phyloP scores from a whole-genome alignment of 495 filamentous ascomycete species.

The Penicillium lividum region DNA sequence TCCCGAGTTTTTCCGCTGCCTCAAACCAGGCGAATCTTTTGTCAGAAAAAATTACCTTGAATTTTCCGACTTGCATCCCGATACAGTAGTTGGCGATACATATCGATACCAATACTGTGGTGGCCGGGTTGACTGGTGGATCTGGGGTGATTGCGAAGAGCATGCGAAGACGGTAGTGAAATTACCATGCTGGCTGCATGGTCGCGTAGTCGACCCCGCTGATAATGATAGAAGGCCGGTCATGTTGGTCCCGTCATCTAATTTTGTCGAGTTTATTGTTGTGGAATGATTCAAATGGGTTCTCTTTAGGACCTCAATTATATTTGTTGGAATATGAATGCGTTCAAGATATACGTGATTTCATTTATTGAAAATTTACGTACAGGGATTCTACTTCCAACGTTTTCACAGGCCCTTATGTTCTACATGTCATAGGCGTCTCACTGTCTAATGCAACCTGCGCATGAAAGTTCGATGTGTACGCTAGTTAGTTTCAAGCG shows the following conservation, averaged over 20 bases:
- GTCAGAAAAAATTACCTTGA: not conserved
- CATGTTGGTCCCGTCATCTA: conserved; percentile 3
- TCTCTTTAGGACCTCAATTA: no score
- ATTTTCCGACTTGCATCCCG: conserved; percentile 1
- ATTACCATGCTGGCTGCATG: conserved; percentile 15
- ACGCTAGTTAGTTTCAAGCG: no score
- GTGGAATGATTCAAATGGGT: not conserved
- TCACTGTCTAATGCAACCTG: no score
- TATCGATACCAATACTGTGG: conserved; percentile 16
- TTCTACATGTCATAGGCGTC: no score
- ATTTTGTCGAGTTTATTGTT: not conserved
- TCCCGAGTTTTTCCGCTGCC: not conserved
- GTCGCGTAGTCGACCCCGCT: conserved; percentile 11
- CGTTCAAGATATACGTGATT: no score
- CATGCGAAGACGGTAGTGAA: conserved; percentile 15
- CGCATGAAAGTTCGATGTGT: no score
- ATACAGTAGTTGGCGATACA: conserved; percentile 11
- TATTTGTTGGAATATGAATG: no score
- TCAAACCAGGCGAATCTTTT: conserved; percentile 9
- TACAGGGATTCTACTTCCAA: no score
- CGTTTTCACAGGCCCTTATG: no score
- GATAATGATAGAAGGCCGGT: conserved; percentile 16
- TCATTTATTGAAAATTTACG: no score
- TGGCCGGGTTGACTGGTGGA: conserved; percentile 15
- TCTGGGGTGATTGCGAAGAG: conserved; percentile 13